Base-by-base conservation (phyloP, 352 stramenopile genomes). In the Globisporangium megalacanthum region DNA sequence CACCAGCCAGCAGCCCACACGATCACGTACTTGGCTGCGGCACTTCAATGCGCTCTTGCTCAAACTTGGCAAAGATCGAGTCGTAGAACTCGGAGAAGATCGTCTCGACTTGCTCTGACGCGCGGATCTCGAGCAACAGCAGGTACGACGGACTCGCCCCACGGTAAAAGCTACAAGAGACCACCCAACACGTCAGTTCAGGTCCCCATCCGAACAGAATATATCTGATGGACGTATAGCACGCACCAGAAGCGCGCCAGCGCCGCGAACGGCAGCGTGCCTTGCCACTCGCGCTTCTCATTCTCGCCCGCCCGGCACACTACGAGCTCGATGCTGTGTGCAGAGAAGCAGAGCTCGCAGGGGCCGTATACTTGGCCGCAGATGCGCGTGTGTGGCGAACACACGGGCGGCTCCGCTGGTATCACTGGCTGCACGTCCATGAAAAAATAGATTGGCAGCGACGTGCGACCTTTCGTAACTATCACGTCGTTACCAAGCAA, bases 51-150 rank as follows among this genome's bases (percentile, higher is more conserved):
- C 65, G 52, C 48, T 69, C 56, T 42, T 80, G 56, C 14, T 70
- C 73, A 13, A 67, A 61, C 48, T 70, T 65, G 4, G 75, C 77
- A 48, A 74, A 84, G 17, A 88, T 72, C 6, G 68, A 60, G 60
- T 90, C 80, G 51, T 77, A 90, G 51, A 88, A 86, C 29, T 64
- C 54, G 0, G 68, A 64, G 57, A 90, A 83, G 0, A 64, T 44
- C 7, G 68, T 74, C 9, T 66, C 31, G 0, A 60, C 65, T 45
- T 58, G 63, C 20, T 59, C 53, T 0, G 53, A 52, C 17, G 56
- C 50, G 15, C 69, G 57, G n/a, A 90, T 46, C 56, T 87, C 60
- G 37, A 90, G 39, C 51, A 90, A 59, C 29, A 84, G 46, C 61
- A 87, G 74, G 51, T 78, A 88, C 9, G 77, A 77, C 5, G 49